A percentile compares a stretch with the other conserved stretches of the same genome.
Conservation (phyloP, 176 grass and related monocot genomes). For the Calamus simplicifolius region DNA sequence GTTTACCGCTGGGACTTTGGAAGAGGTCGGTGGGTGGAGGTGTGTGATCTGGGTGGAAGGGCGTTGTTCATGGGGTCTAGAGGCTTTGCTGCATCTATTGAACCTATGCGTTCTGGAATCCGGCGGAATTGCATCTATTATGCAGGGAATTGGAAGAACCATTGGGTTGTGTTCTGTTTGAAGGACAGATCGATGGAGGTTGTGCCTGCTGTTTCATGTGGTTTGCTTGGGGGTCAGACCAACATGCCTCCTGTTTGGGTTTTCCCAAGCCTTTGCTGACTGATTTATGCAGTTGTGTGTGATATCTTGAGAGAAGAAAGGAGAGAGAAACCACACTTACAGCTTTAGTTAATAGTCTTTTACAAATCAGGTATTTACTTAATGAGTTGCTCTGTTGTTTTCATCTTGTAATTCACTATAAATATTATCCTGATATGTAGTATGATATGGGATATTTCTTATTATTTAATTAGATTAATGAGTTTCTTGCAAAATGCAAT, state of each 20-base stretch:
- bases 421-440: too few relatives aligned
- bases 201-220: constrained; percentile 16
- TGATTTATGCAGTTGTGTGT: too few relatives aligned
- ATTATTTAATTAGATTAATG: too few relatives aligned
- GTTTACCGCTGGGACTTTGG: constrained; percentile 39
- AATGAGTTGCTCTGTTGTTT: too few relatives aligned
- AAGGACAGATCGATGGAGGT: constrained; percentile 26
- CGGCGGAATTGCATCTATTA: constrained; percentile 50
- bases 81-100: constrained; percentile 50
- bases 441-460: too few relatives aligned
- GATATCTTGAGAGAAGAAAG: too few relatives aligned
- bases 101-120: constrained; percentile 22
- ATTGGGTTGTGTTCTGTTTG: constrained; percentile 47
- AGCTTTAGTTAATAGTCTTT: too few relatives aligned
- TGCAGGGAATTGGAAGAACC: constrained; percentile 18
- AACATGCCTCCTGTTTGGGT: constrained; percentile 40
- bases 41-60: constrained; percentile 32
- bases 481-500: too few relatives aligned
- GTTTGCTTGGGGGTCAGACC: constrained; percentile 27
- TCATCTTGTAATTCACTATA: too few relatives aligned
- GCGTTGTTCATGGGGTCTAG: constrained; percentile 39
- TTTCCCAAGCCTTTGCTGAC: constrained; percentile 51
- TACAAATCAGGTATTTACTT: too few relatives aligned
- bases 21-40: constrained; percentile 31
- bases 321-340: too few relatives aligned